phyloP scores from a whole-genome alignment of 1,284 basidiomycete species.

The Ceratobasidium sp. region DNA sequence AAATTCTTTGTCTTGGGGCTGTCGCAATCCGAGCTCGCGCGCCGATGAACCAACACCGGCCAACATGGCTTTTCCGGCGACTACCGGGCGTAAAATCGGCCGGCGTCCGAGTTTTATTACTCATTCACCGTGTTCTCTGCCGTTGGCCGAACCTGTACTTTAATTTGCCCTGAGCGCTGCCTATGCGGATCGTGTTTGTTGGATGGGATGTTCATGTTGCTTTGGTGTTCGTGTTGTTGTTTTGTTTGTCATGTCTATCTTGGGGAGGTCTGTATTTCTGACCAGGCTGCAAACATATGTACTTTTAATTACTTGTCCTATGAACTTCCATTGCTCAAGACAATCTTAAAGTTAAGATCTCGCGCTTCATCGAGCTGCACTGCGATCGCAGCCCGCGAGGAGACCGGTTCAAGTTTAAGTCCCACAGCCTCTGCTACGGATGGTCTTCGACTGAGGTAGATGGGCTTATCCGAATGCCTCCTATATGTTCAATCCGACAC shows the following conservation, averaged over 20 bases:
- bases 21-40: conserved; percentile 75
- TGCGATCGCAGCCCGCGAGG: no score
- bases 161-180: no score
- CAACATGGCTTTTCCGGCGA: not conserved
- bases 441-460: no score
- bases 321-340: conserved; percentile 3
- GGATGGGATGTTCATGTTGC: conserved; percentile 3
- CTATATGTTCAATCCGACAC: no score
- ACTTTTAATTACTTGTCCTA: conserved; percentile 33
- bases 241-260: conserved; percentile 11
- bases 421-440: no score
- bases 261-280: conserved; percentile 19
- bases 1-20: conserved; percentile 75
- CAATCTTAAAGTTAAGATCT: no score
- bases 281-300: not conserved
- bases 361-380: no score
- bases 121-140: conserved; percentile 13
- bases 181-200: conserved; percentile 5
- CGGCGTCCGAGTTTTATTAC: conserved; percentile 22
- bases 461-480: no score
- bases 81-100: conserved; percentile 21
- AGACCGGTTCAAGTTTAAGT: no score
- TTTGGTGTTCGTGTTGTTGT: conserved; percentile 19
- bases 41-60: conserved; percentile 29
- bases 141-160: conserved; percentile 31